Evolutionary conservation across 2,329 filamentous ascomycete species (phyloP), one percentile per base, ranked within the genome.

Genomic region (Coleophoma eucalyptorum): DNA sequence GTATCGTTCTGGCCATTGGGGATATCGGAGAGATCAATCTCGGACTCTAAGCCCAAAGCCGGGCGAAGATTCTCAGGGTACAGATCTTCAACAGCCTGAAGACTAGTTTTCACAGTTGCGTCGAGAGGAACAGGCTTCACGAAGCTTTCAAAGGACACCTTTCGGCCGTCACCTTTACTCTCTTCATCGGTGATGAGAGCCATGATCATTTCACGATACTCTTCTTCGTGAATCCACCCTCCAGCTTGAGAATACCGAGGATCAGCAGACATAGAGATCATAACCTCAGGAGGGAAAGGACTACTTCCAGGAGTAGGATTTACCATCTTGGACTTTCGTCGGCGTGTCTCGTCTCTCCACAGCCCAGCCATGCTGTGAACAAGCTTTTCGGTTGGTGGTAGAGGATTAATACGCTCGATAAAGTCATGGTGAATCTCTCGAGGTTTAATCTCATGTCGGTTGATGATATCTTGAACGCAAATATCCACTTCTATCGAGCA

Each of bases 321-420:
- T 2, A 83, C 80, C 79, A 93, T 86, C 43, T 80, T 81, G 44
- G 80, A 76, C 67, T 89, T 93, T 32, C 92, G 81, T 42, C 92
- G 81, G 52, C 83, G 84, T 0, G 87, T 90, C 67, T 97, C 94
- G 60, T 96, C 90, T 64, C 84, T 85, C 94, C 94, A 99, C 3
- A 99, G 71, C 1, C 89, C 88, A 50, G 90, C 91, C 89, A 99
- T 93, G 56, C 94, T 99, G 63, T 90, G 85, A 5, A 99, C 92
- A 11, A 96, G 77, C 63, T 95, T 96, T 63, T 92, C 75, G 56
- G 89, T 84, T 0, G 77, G 68, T 0, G 81, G 73, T 18, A 86
- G 67, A 3, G 89, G 84, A 34, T 79, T 74, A 11, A 83, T 68
- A 12, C 82, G 79, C 66, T 97, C 94, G 19, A 86, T 73, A 59